Base-by-base conservation (phyloP, 768 basidiomycete genomes). In the Mycena amicta region DNA sequence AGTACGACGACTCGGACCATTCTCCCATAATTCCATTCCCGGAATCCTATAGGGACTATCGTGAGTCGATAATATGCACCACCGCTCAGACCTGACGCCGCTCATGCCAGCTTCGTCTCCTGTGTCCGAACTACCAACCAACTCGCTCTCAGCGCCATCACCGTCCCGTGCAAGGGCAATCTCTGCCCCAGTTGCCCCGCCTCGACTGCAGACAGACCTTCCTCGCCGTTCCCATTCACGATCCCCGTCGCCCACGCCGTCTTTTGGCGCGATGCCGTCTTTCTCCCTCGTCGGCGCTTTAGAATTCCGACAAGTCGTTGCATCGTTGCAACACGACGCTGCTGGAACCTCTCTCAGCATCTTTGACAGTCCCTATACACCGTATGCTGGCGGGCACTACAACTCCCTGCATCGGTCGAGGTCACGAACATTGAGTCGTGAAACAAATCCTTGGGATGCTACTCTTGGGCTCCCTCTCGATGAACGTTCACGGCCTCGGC, bases 211-310 rank as follows among this genome's bases (percentile, higher is more conserved):
- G 50, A 77, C 73, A 18, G 62, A 70, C 57, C 58, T 77, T 52
- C 47, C 82, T 8, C 69, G 68, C 29, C 75, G 74, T 20, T 70
- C 82, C 8, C 73, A 75, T 53, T 77, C 83, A 15, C 80, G 77
- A 25, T 77, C 84, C 5, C 77, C 83, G 13, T 83, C 88, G 1
- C 82, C 84, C 5, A 68, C 78, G 5, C 74, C 70, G 25, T 70
- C 64, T 62, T 46, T 71, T 77, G 33, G 71, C 73, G 11, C 83
- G 59, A 82, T 93, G 73, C 90, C 90, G 2, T 92, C 90, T 0
- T 93, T 93, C 66, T 98, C 96, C 2, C 83, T 99, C 2, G 84
- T 98, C 4, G 93, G 96, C 8, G 97, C 97, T 0, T 83, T 99
- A 43, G 97, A 99, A 72, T 99, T 99, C 74, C 83, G 95, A 18